Percentiles rank a stretch among this genome's conserved stretches.
phyloP scores from a whole-genome alignment of 768 basidiomycete species.

The Hortiboletus flavorubellus region DNA sequence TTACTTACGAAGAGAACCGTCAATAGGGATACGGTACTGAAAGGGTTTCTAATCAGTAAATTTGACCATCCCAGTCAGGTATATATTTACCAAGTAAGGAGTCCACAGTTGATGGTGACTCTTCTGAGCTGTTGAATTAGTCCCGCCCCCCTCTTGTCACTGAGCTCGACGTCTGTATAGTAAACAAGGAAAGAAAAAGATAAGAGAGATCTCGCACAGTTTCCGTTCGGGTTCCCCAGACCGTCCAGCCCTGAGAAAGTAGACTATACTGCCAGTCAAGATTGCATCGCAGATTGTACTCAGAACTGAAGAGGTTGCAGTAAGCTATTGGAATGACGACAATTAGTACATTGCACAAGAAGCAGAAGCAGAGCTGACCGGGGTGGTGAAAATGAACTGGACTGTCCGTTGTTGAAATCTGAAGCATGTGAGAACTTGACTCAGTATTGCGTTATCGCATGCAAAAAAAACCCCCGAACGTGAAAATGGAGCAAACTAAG shows the following conservation, averaged over 20 bases:
- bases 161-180: neutral
- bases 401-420: neutral
- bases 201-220: neutral
- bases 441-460: neutral
- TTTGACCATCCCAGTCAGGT: neutral
- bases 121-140: constrained; percentile 3
- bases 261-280: neutral
- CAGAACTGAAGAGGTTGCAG: neutral
- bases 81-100: constrained; percentile 3
- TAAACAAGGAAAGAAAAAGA: neutral
- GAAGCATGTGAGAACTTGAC: neutral
- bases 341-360: neutral
- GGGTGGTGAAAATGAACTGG: constrained; percentile 4
- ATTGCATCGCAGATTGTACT: constrained; percentile 4
- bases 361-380: neutral
- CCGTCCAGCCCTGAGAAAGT: constrained; percentile 2
- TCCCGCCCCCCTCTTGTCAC: neutral
- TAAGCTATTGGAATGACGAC: neutral
- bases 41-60: neutral
- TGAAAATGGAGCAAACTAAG: neutral
- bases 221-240: neutral
- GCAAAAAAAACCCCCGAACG: neutral
- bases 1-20: constrained; percentile 4
- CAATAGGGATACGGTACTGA: neutral
- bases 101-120: neutral